A percentile compares a stretch with the other conserved stretches of the same genome.
These are phyloP conservation scores for Aegilops longissima DNA, from an alignment of 176 grass and related monocot genomes.

Conservation along the genomic window DNA sequence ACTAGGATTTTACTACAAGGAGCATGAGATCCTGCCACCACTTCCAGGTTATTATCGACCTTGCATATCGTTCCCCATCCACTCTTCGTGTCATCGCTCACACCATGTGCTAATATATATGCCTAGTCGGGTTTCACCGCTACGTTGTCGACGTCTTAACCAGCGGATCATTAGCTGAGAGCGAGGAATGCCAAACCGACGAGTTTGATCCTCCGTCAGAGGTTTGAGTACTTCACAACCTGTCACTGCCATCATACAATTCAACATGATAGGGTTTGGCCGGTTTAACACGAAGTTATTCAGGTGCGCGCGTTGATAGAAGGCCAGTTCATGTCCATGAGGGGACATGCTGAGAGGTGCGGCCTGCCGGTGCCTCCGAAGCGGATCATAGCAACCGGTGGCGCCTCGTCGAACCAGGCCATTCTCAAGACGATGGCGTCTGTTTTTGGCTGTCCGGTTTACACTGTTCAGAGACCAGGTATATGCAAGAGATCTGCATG, in stretches of 20 bases:
- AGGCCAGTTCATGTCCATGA: conserved; percentile 86
- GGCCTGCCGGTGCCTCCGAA: conserved; percentile 78
- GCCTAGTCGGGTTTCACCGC: conserved; percentile 42
- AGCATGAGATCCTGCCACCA: conserved; percentile 89
- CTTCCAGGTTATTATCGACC: conserved; percentile 55
- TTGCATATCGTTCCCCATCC: neutral
- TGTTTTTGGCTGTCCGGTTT: conserved; percentile 74
- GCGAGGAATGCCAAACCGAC: conserved; percentile 23
- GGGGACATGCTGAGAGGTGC: conserved; percentile 75
- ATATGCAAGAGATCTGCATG: conserved; percentile 7
- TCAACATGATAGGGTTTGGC: neutral
- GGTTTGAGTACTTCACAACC: neutral
- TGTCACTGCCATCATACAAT: neutral
- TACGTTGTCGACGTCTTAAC: conserved; percentile 43
- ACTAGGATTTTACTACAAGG: conserved; percentile 88
- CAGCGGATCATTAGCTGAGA: conserved; percentile 32
- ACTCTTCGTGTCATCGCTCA: conserved; percentile 15
- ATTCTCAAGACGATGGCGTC: conserved; percentile 75
- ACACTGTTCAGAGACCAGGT: conserved; percentile 73
- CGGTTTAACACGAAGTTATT: neutral
- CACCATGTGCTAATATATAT: neutral
- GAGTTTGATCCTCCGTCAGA: conserved; percentile 70
- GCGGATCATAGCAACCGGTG: conserved; percentile 43
- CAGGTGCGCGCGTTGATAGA: conserved; percentile 64
- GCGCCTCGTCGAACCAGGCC: conserved; percentile 62